Evolutionary conservation across 2,329 filamentous ascomycete genomes (phyloP).

Genomic region (Neurospora crassa): DNA sequence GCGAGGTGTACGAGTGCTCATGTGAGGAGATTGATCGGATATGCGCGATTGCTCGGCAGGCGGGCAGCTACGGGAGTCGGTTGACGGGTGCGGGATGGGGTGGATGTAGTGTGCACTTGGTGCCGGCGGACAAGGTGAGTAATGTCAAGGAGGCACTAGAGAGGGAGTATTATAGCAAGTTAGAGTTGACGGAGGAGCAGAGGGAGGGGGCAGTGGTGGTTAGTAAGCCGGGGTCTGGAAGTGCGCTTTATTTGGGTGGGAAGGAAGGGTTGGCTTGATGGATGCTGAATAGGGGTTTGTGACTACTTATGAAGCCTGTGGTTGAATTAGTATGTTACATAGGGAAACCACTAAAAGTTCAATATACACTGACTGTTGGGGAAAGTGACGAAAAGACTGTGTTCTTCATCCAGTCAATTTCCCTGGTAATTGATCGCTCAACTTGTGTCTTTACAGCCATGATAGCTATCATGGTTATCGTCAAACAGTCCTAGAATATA

Average conservation of each 20-base stretch:
- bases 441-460: not conserved
- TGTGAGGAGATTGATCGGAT: conserved; percentile 87
- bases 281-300: not conserved
- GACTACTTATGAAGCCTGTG: not conserved
- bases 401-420: not conserved
- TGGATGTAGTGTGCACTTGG: conserved; percentile 88
- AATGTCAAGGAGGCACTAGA: conserved; percentile 69
- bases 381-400: not conserved
- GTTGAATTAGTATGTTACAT: not conserved
- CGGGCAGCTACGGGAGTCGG: conserved; percentile 75
- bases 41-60: conserved; percentile 66
- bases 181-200: conserved; percentile 57
- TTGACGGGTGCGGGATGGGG: conserved; percentile 95
- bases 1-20: conserved; percentile 82
- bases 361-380: not conserved
- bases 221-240: conserved; percentile 74
- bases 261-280: not conserved
- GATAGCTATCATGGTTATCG: not conserved
- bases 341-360: not conserved
- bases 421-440: not conserved
- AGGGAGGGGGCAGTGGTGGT: conserved; percentile 74
- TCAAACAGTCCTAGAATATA: not conserved
- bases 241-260: conserved; percentile 39
- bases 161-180: conserved; percentile 71
- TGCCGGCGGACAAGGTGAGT: conserved; percentile 73